Evolutionary conservation across 805 yeast species (phyloP).

Genomic region (Isabelozyma rhagii): DNA sequence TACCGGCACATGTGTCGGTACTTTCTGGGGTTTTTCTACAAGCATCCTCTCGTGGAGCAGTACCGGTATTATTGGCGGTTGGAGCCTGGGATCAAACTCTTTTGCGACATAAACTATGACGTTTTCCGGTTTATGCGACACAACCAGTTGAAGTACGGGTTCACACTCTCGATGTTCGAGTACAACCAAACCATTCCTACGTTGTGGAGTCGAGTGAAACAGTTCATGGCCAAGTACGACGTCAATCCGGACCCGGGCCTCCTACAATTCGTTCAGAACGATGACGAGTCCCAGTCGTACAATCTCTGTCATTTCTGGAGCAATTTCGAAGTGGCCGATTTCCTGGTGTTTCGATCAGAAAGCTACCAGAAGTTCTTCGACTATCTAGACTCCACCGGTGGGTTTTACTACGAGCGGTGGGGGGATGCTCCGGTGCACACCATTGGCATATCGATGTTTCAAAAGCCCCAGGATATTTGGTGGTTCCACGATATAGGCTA

Average conservation of each 20-base stretch:
- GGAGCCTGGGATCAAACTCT: conserved; percentile 62
- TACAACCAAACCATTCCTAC: conserved; percentile 57
- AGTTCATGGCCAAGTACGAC: conserved; percentile 43
- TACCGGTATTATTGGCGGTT: conserved; percentile 76
- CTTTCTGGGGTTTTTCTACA: conserved; percentile 56
- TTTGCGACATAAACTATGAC: conserved; percentile 63
- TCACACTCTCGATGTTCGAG: conserved; percentile 64
- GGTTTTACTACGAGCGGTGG: conserved; percentile 86
- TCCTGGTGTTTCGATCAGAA: conserved; percentile 61
- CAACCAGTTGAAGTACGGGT: conserved; percentile 60
- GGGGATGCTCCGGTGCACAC: conserved; percentile 94
- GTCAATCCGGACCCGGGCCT: conserved; percentile 14
- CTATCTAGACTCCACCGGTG: conserved; percentile 63
- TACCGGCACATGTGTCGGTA: conserved; percentile 70
- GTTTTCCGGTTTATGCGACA: conserved; percentile 57
- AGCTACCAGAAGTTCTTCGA: conserved; percentile 61
- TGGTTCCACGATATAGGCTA: conserved; percentile 77
- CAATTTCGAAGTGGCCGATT: conserved; percentile 71
- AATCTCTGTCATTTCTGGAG: conserved; percentile 84
- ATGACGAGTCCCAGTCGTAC: conserved; percentile 32
- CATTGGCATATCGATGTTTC: conserved; percentile 62
- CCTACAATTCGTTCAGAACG: conserved; percentile 12
- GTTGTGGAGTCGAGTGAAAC: conserved; percentile 56
- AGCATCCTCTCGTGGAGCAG: conserved; percentile 53
- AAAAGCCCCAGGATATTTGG: conserved; percentile 56